Conservation (phyloP, 495 filamentous ascomycete genomes). For the Aspergillus conjunctus region DNA sequence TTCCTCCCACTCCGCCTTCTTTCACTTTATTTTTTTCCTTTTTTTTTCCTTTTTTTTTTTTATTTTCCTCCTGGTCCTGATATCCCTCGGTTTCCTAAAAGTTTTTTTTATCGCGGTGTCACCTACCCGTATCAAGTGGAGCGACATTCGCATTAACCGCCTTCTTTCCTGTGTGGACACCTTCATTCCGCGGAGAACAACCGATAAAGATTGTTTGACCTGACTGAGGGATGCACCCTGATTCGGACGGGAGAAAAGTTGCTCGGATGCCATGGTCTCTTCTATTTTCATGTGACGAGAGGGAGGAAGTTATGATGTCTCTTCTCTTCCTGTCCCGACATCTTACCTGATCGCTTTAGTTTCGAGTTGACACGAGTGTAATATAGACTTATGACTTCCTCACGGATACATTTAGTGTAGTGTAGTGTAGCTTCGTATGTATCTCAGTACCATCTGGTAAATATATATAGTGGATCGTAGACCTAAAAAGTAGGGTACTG, state of each 20-base stretch:
- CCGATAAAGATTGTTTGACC: slow-evolving; percentile 3
- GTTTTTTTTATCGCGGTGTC: slow-evolving; percentile 44
- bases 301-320: slow-evolving; percentile 40
- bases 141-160: slow-evolving; percentile 36
- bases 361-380: slow-evolving; percentile 34
- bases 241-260: slow-evolving; percentile 31
- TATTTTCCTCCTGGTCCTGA: slow-evolving; percentile 45
- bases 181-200: slow-evolving; percentile 8
- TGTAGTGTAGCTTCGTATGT: slow-evolving; percentile 5
- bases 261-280: slow-evolving; percentile 32
- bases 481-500: slow-evolving; percentile 39
- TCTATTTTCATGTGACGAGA: slow-evolving; percentile 25
- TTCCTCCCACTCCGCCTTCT: slow-evolving; percentile 24
- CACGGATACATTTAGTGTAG: slow-evolving; percentile 24
- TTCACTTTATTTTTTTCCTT: slow-evolving; percentile 21
- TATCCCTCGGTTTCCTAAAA: slow-evolving; percentile 55
- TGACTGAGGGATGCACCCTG: not conserved
- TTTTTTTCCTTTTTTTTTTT: slow-evolving; percentile 25
- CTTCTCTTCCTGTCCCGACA: slow-evolving; percentile 34
- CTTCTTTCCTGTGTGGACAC: slow-evolving; percentile 3
- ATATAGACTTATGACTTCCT: slow-evolving; percentile 47
- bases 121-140: slow-evolving; percentile 41
- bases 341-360: slow-evolving; percentile 26
- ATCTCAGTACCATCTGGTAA: not conserved
- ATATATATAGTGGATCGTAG: not conserved